Conservation (phyloP, 164 flowering plant species). For the Santalum album region DNA sequence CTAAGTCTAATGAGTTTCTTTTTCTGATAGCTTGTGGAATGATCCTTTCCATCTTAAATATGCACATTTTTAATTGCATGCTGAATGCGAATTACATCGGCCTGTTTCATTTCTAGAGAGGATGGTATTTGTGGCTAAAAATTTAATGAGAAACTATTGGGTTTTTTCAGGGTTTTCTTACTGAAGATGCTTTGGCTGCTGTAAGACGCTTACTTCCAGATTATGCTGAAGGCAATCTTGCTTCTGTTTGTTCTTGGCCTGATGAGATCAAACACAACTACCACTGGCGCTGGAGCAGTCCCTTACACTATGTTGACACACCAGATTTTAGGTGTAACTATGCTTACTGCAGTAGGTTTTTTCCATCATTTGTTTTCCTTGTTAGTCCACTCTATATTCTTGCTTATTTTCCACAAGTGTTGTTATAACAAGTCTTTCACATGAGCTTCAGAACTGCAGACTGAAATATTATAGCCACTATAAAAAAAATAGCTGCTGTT, state of each 20-base stretch:
- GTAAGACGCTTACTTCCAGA: constrained; percentile 74
- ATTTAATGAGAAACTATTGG: constrained; percentile 3
- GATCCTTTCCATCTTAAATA: neutral
- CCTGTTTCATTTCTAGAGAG: too few relatives aligned
- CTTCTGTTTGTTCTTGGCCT: constrained; percentile 84
- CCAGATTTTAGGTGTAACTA: constrained; percentile 93
- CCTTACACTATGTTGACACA: constrained; percentile 78
- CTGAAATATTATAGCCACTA: neutral
- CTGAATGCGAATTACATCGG: too few relatives aligned
- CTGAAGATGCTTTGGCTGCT: constrained; percentile 48
- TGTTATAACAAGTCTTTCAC: neutral
- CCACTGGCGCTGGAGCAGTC: constrained; percentile 68
- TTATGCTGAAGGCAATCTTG: constrained; percentile 75
- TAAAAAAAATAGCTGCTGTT: too few relatives aligned
- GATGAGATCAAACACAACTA: constrained; percentile 51
- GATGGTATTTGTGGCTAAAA: neutral
- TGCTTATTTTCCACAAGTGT: neutral
- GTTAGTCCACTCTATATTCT: neutral
- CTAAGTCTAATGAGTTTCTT: too few relatives aligned
- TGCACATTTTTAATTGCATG: neutral
- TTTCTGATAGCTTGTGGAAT: neutral
- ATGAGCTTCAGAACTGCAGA: neutral
- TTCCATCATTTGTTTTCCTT: neutral
- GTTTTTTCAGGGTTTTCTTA: constrained; percentile 48
- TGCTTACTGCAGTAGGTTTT: constrained; percentile 64